Evolutionary conservation across 768 basidiomycete genomes (phyloP).

Genomic region (Leccinum arenicola): DNA sequence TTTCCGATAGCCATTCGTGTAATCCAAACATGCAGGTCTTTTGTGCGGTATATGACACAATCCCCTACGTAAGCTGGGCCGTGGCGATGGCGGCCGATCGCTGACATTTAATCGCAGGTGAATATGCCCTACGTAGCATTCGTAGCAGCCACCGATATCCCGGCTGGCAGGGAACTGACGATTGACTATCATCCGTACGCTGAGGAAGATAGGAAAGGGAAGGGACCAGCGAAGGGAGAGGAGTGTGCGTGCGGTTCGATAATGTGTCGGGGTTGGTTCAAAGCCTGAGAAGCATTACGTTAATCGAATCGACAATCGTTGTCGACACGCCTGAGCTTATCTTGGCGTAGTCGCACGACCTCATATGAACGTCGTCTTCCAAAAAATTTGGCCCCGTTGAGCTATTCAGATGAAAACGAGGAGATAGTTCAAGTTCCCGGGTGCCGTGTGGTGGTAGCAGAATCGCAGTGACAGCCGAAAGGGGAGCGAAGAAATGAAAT

Average conservation of each 20-base stretch:
- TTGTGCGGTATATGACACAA: slow-evolving; percentile 60
- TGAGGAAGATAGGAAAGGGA: slow-evolving; percentile 25
- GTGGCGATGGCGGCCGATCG: not conserved
- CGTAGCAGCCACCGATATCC: slow-evolving; percentile 47
- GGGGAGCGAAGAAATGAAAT: not conserved
- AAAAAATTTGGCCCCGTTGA: not conserved
- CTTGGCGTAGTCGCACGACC: not conserved
- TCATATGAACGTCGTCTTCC: not conserved
- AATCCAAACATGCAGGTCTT: slow-evolving; percentile 56
- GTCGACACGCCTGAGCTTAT: not conserved
- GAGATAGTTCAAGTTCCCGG: not conserved
- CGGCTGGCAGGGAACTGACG: slow-evolving; percentile 52
- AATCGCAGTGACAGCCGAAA: not conserved
- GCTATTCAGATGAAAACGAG: not conserved
- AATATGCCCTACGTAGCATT: slow-evolving; percentile 65
- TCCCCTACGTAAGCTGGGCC: slow-evolving; percentile 42
- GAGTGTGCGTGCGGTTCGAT: slow-evolving; percentile 38
- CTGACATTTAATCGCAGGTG: slow-evolving; percentile 34
- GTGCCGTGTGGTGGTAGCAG: not conserved
- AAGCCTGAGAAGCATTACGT: not conserved
- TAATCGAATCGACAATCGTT: not conserved
- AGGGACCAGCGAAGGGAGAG: slow-evolving; percentile 26
- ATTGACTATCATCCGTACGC: slow-evolving; percentile 61
- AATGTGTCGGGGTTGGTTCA: slow-evolving; percentile 40
- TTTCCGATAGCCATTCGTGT: slow-evolving; percentile 59